These are phyloP conservation scores for Aspergillus bombycis DNA, from an alignment of 2,329 filamentous ascomycete genomes.

Conservation along the genomic window DNA sequence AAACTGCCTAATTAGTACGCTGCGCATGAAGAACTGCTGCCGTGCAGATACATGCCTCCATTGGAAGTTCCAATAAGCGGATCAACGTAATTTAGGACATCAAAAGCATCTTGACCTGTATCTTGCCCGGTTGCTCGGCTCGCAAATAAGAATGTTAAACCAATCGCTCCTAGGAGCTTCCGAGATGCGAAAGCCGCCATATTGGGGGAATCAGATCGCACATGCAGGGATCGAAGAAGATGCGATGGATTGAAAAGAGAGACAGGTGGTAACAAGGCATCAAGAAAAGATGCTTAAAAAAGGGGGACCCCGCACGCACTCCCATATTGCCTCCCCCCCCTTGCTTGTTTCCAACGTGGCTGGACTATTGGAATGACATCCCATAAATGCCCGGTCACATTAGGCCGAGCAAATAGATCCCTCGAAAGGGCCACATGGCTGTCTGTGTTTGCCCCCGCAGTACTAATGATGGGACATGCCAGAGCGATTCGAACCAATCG, in stretches of 20 bases:
- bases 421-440: not conserved
- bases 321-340: not conserved
- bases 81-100: conserved; percentile 50
- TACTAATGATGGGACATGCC: not conserved
- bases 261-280: not conserved
- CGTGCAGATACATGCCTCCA: conserved; percentile 39
- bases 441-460: not conserved
- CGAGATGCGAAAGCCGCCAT: not conserved
- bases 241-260: too few relatives aligned
- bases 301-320: not conserved
- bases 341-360: not conserved
- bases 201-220: not conserved
- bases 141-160: not conserved
- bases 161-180: not conserved
- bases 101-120: conserved; percentile 15
- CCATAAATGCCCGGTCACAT: not conserved
- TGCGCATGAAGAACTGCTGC: not conserved
- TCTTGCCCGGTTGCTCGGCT: not conserved
- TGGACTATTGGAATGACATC: not conserved
- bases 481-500: not conserved
- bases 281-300: not conserved
- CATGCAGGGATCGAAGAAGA: not conserved
- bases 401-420: not conserved
- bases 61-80: conserved; percentile 60
- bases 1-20: not conserved